Base-by-base conservation (phyloP, 495 filamentous ascomycete genomes). In the Penicillium cinerascens region DNA sequence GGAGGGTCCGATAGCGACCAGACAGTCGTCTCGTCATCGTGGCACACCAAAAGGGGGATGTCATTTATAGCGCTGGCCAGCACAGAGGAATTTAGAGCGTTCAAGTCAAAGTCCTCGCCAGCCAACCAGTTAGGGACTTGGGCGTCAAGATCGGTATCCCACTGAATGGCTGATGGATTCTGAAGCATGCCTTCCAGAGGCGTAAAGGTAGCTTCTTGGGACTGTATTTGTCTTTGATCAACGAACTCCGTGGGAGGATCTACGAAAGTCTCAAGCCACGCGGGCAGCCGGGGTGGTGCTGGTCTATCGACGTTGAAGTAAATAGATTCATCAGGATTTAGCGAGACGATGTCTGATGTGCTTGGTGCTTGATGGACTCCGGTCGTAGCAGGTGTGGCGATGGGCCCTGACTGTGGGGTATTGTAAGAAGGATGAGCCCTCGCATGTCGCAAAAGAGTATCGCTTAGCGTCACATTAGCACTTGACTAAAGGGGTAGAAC, bases 81-180 rank as follows among this genome's bases (percentile, higher is more conserved):
- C n/a, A 64, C 51, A 9, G 44, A 47, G 9, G 55, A 52, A 48
- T 64, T 64, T 11, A 66, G 29, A 20, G 58, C 61, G 42, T 51
- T 52, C 9, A 66, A 20, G 36, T 66, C 60, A 48, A 66, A 66
- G 22, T 64, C 46, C 7, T 66, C 58, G 39, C 51, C 49, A 1
- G 54, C 55, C n/a, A 66, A 38, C 64, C 61, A 64, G 0, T 49
- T 38, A 8, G 64, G 61, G 8, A 42, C 25, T 35, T 52, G 45
- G 15, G 49, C 43, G 41, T 52, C 16, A 20, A 29, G 21, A 43
- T 48, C 21, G 41, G 55, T 18, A 37, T 55, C 47, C 40, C 25
- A 26, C 25, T 26, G 25, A 56, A 36, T 22, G 17, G 8, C 15
- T 29, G 27, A 20, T 50, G 29, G 41, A 45, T 39, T 10, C 5